Percentiles rank a stretch among this genome's conserved stretches.
phyloP scores from a whole-genome alignment of 371 early-diverging fungal species.

The Thermomucor indicae-seudaticae region DNA sequence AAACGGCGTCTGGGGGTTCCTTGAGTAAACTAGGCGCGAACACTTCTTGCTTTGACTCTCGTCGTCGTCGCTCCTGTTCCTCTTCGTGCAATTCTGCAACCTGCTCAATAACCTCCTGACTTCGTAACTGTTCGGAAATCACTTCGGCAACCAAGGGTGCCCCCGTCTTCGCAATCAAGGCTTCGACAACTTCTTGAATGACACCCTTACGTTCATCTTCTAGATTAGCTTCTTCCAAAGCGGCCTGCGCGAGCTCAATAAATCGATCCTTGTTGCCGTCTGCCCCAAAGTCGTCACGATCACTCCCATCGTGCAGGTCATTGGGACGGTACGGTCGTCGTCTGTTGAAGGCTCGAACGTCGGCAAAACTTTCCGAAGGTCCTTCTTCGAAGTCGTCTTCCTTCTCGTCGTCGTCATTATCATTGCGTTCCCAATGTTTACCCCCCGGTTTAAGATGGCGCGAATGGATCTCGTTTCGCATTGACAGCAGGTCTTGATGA shows the following conservation, averaged over 20 bases:
- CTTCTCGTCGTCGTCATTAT: neutral
- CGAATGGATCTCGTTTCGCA: neutral
- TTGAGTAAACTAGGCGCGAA: constrained; percentile 15
- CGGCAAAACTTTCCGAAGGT: constrained; percentile 6
- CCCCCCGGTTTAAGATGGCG: neutral
- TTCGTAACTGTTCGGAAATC: constrained; percentile 36
- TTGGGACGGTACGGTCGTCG: constrained; percentile 3
- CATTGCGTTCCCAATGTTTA: neutral
- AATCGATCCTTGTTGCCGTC: constrained; percentile 36
- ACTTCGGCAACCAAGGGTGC: constrained; percentile 40
- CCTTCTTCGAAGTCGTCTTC: constrained; percentile 6
- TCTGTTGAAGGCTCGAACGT: neutral
- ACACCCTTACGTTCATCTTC: constrained; percentile 45
- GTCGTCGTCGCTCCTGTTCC: constrained; percentile 17
- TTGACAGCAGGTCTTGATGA: neutral
- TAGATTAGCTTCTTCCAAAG: constrained; percentile 38
- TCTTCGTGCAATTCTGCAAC: constrained; percentile 30
- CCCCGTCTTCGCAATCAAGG: constrained; percentile 34
- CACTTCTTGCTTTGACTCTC: constrained; percentile 4
- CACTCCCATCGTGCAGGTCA: neutral
- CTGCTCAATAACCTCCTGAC: constrained; percentile 43
- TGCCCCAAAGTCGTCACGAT: constrained; percentile 8
- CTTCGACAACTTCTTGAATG: constrained; percentile 41
- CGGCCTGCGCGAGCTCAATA: constrained; percentile 45
- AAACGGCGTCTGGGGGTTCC: constrained; percentile 8